These are phyloP conservation scores for Fusarium bactridioides DNA, from an alignment of 2,329 filamentous ascomycete species.

Conservation along the genomic window DNA sequence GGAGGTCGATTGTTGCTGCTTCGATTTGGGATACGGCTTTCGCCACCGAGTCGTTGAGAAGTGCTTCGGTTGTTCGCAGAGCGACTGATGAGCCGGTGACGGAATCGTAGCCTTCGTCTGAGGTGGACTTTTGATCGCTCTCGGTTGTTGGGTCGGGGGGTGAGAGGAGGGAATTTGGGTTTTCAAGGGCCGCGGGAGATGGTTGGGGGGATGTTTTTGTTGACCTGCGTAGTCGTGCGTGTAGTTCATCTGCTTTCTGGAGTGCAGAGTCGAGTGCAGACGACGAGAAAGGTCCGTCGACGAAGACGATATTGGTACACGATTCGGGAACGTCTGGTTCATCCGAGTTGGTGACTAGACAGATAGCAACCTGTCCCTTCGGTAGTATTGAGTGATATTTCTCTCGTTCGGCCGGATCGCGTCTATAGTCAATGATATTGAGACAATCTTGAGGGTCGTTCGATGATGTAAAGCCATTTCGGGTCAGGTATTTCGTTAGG, in stretches of 20 bases:
- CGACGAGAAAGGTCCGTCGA: constrained; percentile 14
- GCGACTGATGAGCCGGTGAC: neutral
- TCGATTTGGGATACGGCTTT: neutral
- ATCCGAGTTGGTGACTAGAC: constrained; percentile 15
- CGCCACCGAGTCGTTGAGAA: neutral
- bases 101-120: constrained; percentile 6
- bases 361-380: constrained; percentile 13
- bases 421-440: constrained; percentile 19
- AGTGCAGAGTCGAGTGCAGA: constrained; percentile 18
- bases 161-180: neutral
- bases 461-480: constrained; percentile 4
- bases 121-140: neutral
- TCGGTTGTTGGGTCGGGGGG: rapidly evolving
- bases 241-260: constrained; percentile 8
- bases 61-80: neutral
- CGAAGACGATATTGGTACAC: constrained; percentile 18
- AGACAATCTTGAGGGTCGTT: constrained; percentile 2
- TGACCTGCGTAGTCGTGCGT: neutral
- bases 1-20: neutral
- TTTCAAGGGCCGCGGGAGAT: neutral
- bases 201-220: rapidly evolving
- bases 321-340: neutral
- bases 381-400: neutral
- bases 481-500: constrained; percentile 5
- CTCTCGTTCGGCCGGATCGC: constrained; percentile 1